A percentile compares a stretch with the other conserved stretches of the same genome.
phyloP scores from a whole-genome alignment of 768 basidiomycete species.

The Termitomyces sp. region DNA sequence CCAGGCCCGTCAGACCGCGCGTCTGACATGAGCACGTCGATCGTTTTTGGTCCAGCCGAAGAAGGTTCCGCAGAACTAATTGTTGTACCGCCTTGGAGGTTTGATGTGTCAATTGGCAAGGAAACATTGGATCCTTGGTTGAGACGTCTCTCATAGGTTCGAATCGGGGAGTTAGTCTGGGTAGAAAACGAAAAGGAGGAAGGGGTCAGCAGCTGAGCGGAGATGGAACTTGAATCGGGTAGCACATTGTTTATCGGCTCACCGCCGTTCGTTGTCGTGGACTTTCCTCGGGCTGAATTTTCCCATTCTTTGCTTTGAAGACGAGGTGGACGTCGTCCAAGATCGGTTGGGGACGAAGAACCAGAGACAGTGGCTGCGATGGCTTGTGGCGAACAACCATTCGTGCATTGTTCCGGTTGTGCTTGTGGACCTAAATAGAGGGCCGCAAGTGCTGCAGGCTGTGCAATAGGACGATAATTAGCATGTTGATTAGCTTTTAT shows the following conservation, averaged over 20 bases:
- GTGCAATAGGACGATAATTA: slow-evolving; percentile 59
- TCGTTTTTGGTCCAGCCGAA: slow-evolving; percentile 11
- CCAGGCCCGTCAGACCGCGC: slow-evolving; percentile 9
- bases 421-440: slow-evolving; percentile 49
- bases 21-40: slow-evolving; percentile 12
- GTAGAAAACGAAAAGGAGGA: slow-evolving; percentile 10
- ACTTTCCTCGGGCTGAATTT: slow-evolving; percentile 14
- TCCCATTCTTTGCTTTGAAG: slow-evolving; percentile 25
- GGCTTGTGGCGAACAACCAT: slow-evolving; percentile 31
- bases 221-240: slow-evolving; percentile 12
- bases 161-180: slow-evolving; percentile 16
- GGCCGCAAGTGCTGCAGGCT: slow-evolving; percentile 56
- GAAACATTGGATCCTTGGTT: slow-evolving; percentile 14
- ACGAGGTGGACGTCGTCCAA: slow-evolving; percentile 18
- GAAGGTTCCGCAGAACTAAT: slow-evolving; percentile 13
- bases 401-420: slow-evolving; percentile 15
- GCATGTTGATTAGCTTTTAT: slow-evolving; percentile 74
- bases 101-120: slow-evolving; percentile 18
- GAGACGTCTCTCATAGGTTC: slow-evolving; percentile 19
- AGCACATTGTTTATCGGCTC: slow-evolving; percentile 28
- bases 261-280: slow-evolving; percentile 14
- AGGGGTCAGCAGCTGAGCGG: slow-evolving; percentile 12
- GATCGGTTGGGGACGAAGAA: slow-evolving; percentile 18
- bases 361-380: slow-evolving; percentile 15
- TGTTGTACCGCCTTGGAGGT: slow-evolving; percentile 17